Evolutionary conservation across 2,329 filamentous ascomycete species (phyloP), one percentile per base, ranked within the genome.

Genomic region (Penicillium sp.): DNA sequence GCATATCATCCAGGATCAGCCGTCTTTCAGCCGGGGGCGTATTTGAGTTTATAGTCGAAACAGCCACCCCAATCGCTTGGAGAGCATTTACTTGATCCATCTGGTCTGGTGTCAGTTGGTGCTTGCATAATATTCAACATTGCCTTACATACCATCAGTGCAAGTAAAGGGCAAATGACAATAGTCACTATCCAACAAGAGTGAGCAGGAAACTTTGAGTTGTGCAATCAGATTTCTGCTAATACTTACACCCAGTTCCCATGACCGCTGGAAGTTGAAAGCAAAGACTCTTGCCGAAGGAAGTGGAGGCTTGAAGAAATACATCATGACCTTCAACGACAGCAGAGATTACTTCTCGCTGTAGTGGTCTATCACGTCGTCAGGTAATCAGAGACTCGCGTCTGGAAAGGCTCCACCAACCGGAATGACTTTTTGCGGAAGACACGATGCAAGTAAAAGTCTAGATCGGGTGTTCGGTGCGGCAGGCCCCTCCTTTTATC

Each of bases 51-150:
- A 97, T 88, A 1, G 90, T 91, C 58, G 89, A 89, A 40, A 94
- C 92, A 51, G 88, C 82, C 54, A 97, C 88, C 19, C 87, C 87
- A 37, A 90, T 84, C 49, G 83, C 83, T 60, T 84, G 85, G 46
- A 97, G 81, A 19, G 91, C 86, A 62, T 90, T 87, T 40, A 97
- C 91, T 81, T 97, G 93, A 68, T 97, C 96, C 74, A 92, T 91
- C 89, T 92, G 63, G 21, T 5, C 10, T 9, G 7, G 16, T 40
- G 18, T 57, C 24, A 56, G 23, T 31, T 13, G 13, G 23, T 13
- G 26, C 3, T 42, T 5, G 1, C 14, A 11, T 10, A 8, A 7
- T 31, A 14, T n/a, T n/a, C 9, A 6, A 19, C 42, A 24, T 13
- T 23, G 13, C n/a, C 16, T 31, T 3, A 53, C 75, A 60, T 75